Conservation (phyloP, 2,329 filamentous ascomycete species). For the Eutypella sp. region DNA sequence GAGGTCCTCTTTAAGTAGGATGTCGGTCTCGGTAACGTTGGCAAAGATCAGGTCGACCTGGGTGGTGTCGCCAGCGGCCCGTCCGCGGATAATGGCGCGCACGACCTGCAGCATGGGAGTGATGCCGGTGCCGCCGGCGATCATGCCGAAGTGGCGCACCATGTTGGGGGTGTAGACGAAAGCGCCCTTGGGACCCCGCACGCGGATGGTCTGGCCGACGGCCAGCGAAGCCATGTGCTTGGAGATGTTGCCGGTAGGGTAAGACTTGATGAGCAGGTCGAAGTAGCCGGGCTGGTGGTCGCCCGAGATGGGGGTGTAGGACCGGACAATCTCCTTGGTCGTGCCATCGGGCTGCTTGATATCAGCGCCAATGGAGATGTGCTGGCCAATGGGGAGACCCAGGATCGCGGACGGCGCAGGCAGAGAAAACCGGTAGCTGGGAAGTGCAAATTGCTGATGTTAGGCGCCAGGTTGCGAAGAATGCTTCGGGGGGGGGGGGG, state of each 20-base stretch:
- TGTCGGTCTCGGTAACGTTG: slow-evolving; percentile 90
- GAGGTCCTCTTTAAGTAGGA: slow-evolving; percentile 87
- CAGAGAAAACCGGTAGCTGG: slow-evolving; percentile 88
- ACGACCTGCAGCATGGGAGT: slow-evolving; percentile 98
- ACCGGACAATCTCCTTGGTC: slow-evolving; percentile 79
- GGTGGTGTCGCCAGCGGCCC: slow-evolving; percentile 74
- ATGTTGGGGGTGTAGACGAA: slow-evolving; percentile 98
- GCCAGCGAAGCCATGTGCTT: slow-evolving; percentile 80
- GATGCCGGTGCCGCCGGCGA: slow-evolving; percentile 94
- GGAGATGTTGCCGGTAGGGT: slow-evolving; percentile 96
- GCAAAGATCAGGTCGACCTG: slow-evolving; percentile 94
- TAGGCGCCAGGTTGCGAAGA: too few relatives aligned
- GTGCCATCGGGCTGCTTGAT: slow-evolving; percentile 63
- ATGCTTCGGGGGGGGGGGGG: slow-evolving; percentile 1
- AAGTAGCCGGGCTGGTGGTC: slow-evolving; percentile 88
- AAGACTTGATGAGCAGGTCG: slow-evolving; percentile 96
- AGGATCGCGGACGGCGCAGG: slow-evolving; percentile 75
- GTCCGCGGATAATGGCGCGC: slow-evolving; percentile 80
- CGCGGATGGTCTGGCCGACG: slow-evolving; percentile 82
- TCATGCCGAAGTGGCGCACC: slow-evolving; percentile 95
- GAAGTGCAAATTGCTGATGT: too few relatives aligned
- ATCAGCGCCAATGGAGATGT: slow-evolving; percentile 89
- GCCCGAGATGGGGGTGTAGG: slow-evolving; percentile 87
- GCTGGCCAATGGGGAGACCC: slow-evolving; percentile 95
- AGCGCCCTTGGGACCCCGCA: slow-evolving; percentile 91